Evolutionary conservation across 495 filamentous ascomycete genomes (phyloP).

Genomic region (Wilcoxina mikolae): DNA sequence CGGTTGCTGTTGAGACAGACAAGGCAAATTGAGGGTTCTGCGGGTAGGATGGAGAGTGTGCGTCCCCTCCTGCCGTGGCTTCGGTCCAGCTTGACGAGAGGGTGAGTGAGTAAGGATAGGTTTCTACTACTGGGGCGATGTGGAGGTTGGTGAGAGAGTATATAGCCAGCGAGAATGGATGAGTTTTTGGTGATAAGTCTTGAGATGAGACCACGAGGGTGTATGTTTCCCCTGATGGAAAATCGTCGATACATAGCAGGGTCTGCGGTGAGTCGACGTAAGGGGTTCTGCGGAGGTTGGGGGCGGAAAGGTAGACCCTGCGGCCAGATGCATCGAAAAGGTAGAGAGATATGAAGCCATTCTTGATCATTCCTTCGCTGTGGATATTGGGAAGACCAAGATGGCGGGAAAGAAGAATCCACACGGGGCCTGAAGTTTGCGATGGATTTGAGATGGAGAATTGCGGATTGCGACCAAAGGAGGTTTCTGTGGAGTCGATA

Average conservation of each 20-base stretch:
- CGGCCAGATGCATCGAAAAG: conserved; percentile 53
- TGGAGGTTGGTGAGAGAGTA: conserved; percentile 49
- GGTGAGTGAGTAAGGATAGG: conserved; percentile 41
- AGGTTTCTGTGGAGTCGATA: conserved; percentile 40
- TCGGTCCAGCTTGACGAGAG: conserved; percentile 54
- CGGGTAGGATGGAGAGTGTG: conserved; percentile 56
- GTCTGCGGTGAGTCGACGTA: conserved; percentile 91
- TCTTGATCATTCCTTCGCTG: conserved; percentile 14
- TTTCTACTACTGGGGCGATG: conserved; percentile 45
- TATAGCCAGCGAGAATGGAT: conserved; percentile 72
- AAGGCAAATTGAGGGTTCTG: conserved; percentile 73
- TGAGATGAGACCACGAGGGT: conserved; percentile 71
- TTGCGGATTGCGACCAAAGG: conserved; percentile 70
- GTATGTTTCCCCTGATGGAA: conserved; percentile 44
- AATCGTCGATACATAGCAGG: conserved; percentile 54
- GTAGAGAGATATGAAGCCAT: conserved; percentile 74
- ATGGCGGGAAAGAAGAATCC: conserved; percentile 75
- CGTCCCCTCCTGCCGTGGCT: conserved; percentile 70
- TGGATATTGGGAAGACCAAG: conserved; percentile 36
- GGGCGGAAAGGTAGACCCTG: conserved; percentile 56
- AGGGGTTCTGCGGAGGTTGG: conserved; percentile 50
- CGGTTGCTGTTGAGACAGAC: conserved; percentile 33
- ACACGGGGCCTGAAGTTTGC: conserved; percentile 43
- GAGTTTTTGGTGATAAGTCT: conserved; percentile 48
- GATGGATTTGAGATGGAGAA: conserved; percentile 48